Evolutionary conservation across 305 asterid species (phyloP).

Genomic region (Rubia tinctorum): DNA sequence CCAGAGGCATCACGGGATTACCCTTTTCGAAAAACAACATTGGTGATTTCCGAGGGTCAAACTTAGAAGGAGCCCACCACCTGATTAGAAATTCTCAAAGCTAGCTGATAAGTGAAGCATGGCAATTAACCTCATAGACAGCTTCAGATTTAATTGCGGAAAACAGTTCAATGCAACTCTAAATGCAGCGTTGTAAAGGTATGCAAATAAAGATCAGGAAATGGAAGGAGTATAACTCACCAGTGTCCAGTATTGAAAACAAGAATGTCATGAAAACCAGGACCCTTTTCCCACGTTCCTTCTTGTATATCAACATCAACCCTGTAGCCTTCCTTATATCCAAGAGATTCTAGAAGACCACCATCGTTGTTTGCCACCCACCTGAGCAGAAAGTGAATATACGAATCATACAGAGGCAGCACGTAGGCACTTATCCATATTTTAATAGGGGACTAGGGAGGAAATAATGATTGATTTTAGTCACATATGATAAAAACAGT

Average conservation of each 20-base stretch:
- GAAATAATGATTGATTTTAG: background rate
- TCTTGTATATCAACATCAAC: constrained; percentile 93
- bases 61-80: constrained; percentile 99
- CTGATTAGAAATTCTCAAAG: constrained; percentile 33
- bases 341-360: constrained; percentile 77
- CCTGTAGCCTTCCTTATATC: constrained; percentile 87
- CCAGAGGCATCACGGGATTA: constrained; percentile 63
- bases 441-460: background rate
- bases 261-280: constrained; percentile 69
- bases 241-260: constrained; percentile 95
- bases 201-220: constrained; percentile 1
- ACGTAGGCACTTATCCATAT: background rate
- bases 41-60: constrained; percentile 90
- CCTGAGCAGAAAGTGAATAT: constrained; percentile 34
- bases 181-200: background rate
- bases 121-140: background rate
- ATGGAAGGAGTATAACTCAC: constrained; percentile 32
- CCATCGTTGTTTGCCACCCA: constrained; percentile 62
- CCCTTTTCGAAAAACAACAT: constrained; percentile 92
- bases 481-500: constrained; percentile 1
- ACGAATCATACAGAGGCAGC: constrained; percentile 1
- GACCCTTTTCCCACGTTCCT: constrained; percentile 83
- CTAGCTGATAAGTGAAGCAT: constrained; percentile 9
- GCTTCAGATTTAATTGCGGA: background rate
- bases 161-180: background rate